Conservation (phyloP, 495 filamentous ascomycete species). For the Aspergillus cavernicola region DNA sequence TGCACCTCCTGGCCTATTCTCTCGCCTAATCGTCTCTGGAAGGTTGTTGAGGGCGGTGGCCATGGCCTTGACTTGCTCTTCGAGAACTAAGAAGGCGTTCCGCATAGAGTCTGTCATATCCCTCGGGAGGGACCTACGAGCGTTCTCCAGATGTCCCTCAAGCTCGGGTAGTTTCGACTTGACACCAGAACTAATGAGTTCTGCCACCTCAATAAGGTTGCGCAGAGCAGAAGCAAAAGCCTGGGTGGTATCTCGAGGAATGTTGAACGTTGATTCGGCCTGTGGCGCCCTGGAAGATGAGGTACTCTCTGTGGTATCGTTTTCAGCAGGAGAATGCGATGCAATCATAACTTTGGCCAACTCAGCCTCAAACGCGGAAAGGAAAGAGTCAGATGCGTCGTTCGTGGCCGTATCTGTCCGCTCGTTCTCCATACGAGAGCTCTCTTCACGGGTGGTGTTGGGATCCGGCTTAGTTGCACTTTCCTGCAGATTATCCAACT, state of each 20-base stretch:
- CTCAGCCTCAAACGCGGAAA: slow-evolving; percentile 52
- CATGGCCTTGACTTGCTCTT: slow-evolving; percentile 39
- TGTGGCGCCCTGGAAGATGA: slow-evolving; percentile 15
- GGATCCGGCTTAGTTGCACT: slow-evolving; percentile 1
- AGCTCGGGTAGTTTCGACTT: slow-evolving; percentile 36
- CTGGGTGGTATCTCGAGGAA: slow-evolving; percentile 24
- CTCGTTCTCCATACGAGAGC: background rate
- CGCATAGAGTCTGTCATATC: slow-evolving; percentile 39
- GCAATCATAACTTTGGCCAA: slow-evolving; percentile 41
- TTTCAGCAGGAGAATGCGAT: slow-evolving; percentile 16
- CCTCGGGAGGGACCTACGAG: slow-evolving; percentile 38
- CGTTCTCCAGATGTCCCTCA: slow-evolving; percentile 37
- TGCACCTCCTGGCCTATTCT: slow-evolving; percentile 33
- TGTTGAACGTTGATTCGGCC: slow-evolving; percentile 13
- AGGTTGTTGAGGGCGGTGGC: slow-evolving; percentile 37
- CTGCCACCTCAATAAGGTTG: slow-evolving; percentile 34
- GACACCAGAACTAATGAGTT: slow-evolving; percentile 34
- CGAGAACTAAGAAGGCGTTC: slow-evolving; percentile 38
- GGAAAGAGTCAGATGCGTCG: slow-evolving; percentile 32
- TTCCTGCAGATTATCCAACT: background rate
- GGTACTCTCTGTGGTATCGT: slow-evolving; percentile 11
- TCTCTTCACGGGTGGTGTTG: slow-evolving; percentile 2
- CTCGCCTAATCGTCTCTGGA: slow-evolving; percentile 23
- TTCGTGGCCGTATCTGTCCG: background rate
- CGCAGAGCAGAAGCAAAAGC: slow-evolving; percentile 31